Conservation (phyloP, 1,284 basidiomycete species). For the Rugosomyces carneus region DNA sequence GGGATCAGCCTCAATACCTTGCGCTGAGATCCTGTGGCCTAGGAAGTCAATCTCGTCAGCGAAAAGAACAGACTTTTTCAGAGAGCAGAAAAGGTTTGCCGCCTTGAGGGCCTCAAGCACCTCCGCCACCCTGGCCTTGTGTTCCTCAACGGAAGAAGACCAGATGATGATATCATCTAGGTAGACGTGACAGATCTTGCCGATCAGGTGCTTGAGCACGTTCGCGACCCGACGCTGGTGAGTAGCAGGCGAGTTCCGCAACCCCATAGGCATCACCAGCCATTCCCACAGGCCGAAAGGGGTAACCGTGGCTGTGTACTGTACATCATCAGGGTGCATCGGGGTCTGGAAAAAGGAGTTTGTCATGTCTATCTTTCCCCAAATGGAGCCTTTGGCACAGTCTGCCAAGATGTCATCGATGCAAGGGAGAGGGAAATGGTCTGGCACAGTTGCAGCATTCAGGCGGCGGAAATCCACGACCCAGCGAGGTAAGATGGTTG, state of each 20-base stretch:
- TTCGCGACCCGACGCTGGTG: constrained; percentile 31
- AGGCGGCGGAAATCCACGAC: constrained; percentile 33
- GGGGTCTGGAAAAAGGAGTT: no score
- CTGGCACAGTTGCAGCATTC: constrained; percentile 24
- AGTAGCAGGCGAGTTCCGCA: not conserved
- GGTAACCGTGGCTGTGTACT: constrained; percentile 32
- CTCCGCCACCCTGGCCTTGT: constrained; percentile 22
- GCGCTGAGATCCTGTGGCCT: not conserved
- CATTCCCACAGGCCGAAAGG: constrained; percentile 35
- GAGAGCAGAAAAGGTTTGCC: not conserved
- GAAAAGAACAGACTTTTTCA: not conserved
- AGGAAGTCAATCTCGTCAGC: constrained; percentile 3
- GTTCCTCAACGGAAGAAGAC: constrained; percentile 30
- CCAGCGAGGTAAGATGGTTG: constrained; percentile 32
- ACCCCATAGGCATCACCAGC: constrained; percentile 24
- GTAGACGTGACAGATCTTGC: constrained; percentile 35
- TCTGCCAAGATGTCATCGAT: not conserved
- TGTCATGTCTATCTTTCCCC: constrained; percentile 35
- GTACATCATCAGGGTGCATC: constrained; percentile 30
- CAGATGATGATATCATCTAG: constrained; percentile 42
- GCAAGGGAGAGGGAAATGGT: not conserved
- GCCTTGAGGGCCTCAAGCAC: not conserved
- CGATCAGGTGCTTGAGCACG: constrained; percentile 26
- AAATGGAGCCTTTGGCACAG: constrained; percentile 27
- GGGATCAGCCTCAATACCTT: not conserved